A percentile compares a stretch with the other conserved stretches of the same genome.
Conservation (phyloP, 208 protist genomes). For the Trypanosomatidae sp. region DNA sequence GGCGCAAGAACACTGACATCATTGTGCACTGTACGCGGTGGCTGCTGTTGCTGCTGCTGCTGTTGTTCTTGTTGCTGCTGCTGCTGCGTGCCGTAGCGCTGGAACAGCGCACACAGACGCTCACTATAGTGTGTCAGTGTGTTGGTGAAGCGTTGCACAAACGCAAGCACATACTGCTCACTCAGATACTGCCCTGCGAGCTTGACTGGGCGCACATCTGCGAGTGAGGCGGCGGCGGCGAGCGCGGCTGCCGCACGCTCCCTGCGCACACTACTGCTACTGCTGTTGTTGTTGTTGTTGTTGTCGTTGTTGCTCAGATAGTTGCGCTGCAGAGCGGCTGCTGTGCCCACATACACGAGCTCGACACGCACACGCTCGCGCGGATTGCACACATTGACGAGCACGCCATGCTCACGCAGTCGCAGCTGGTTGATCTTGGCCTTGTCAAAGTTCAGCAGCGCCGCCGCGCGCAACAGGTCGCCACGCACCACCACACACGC, state of each 20-base stretch:
- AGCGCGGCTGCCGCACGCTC: not conserved
- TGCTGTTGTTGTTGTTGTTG: not conserved
- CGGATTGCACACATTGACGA: constrained; percentile 59
- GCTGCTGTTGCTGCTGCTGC: not conserved
- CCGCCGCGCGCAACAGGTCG: constrained; percentile 35
- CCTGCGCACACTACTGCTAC: not conserved
- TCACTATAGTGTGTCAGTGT: constrained; percentile 35
- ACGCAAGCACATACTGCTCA: constrained; percentile 50
- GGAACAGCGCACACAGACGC: constrained; percentile 11
- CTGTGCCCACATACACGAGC: constrained; percentile 16
- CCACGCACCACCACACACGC: constrained; percentile 53
- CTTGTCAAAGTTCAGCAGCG: constrained; percentile 46
- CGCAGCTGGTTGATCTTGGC: constrained; percentile 21
- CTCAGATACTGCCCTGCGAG: constrained; percentile 37
- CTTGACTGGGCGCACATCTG: constrained; percentile 22
- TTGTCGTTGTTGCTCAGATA: not conserved
- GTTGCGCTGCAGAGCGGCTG: not conserved
- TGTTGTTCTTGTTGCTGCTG: constrained; percentile 2
- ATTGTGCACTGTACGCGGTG: not conserved
- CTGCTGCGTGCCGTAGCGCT: constrained; percentile 4
- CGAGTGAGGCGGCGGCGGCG: constrained; percentile 1
- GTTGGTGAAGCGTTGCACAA: constrained; percentile 43
- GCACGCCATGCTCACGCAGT: constrained; percentile 50
- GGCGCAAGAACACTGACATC: too few species aligned
- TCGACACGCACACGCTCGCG: constrained; percentile 49